Evolutionary conservation across 148 eudicot genomes (phyloP).

Genomic region (Fagopyrum homotropicum): DNA sequence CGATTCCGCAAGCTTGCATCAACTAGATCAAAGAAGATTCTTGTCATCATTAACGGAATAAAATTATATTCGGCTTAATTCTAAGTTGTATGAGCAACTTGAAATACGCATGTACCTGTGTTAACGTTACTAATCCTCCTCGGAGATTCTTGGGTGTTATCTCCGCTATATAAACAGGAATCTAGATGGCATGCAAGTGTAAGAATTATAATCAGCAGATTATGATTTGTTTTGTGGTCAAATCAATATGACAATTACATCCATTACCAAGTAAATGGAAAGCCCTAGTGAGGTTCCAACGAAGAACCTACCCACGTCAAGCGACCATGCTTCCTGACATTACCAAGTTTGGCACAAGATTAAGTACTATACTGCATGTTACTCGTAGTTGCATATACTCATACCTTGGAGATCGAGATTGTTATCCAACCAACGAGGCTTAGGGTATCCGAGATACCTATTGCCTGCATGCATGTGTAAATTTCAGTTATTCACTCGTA

Average conservation of each 20-base stretch:
- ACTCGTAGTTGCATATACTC: no score
- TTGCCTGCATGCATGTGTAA: constrained; percentile 14
- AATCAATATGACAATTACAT: not conserved
- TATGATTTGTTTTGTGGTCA: not conserved
- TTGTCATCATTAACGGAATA: not conserved
- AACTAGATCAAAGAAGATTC: not conserved
- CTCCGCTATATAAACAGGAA: constrained; percentile 27
- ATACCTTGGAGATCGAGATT: constrained; percentile 3
- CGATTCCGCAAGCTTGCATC: not conserved
- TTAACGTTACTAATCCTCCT: constrained; percentile 11
- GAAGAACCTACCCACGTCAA: constrained; percentile 5
- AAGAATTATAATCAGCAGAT: not conserved
- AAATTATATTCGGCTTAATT: not conserved
- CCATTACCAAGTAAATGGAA: not conserved
- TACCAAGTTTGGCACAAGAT: not conserved
- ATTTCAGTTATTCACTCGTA: no score
- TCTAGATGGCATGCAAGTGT: not conserved
- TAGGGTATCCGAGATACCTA: constrained; percentile 14
- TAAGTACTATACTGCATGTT: no score
- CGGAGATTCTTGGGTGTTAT: constrained; percentile 26
- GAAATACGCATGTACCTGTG: not conserved
- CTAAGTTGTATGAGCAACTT: no score
- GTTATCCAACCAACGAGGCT: constrained; percentile 28
- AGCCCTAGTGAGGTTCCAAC: constrained; percentile 2
- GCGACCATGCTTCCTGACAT: constrained; percentile 1